A percentile compares a stretch with the other conserved stretches of the same genome.
Conservation (phyloP, 768 basidiomycete genomes). For the Lactarius sanguifluus region DNA sequence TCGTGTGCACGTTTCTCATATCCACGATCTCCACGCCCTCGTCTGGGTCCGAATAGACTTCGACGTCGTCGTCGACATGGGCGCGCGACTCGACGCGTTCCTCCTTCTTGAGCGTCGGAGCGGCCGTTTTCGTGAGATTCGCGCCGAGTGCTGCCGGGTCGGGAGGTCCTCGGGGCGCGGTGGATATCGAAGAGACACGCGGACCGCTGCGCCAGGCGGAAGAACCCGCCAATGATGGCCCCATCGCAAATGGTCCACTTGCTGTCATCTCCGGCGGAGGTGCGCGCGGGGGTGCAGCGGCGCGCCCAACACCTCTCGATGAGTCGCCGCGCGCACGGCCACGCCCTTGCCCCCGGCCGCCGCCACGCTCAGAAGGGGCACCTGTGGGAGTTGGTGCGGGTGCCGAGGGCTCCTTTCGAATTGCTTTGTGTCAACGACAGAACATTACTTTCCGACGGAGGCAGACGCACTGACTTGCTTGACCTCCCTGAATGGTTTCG, state of each 20-base stretch:
- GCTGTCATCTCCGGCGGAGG: constrained; percentile 73
- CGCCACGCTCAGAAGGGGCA: constrained; percentile 46
- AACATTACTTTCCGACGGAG: neutral
- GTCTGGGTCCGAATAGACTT: constrained; percentile 83
- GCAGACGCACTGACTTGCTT: constrained; percentile 45
- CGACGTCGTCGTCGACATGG: constrained; percentile 50
- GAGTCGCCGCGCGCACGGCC: constrained; percentile 49
- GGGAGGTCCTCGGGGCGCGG: constrained; percentile 42
- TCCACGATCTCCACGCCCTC: constrained; percentile 87
- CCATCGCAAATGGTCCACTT: constrained; percentile 86
- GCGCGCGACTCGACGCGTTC: constrained; percentile 33
- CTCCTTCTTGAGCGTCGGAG: constrained; percentile 50
- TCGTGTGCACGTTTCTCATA: constrained; percentile 69
- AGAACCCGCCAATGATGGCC: constrained; percentile 66
- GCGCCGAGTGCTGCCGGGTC: constrained; percentile 46
- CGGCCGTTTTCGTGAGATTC: constrained; percentile 49
- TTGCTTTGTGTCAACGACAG: constrained; percentile 5
- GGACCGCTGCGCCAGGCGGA: constrained; percentile 52
- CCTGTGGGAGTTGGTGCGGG: constrained; percentile 36
- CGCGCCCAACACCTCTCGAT: constrained; percentile 47
- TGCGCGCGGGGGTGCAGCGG: constrained; percentile 43
- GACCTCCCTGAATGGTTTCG: constrained; percentile 48
- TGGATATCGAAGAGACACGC: constrained; percentile 57
- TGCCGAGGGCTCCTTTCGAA: constrained; percentile 52
- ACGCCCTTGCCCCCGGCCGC: constrained; percentile 44